Conservation (phyloP, 108 stramenopile species). For the Skeletonema potamos region DNA sequence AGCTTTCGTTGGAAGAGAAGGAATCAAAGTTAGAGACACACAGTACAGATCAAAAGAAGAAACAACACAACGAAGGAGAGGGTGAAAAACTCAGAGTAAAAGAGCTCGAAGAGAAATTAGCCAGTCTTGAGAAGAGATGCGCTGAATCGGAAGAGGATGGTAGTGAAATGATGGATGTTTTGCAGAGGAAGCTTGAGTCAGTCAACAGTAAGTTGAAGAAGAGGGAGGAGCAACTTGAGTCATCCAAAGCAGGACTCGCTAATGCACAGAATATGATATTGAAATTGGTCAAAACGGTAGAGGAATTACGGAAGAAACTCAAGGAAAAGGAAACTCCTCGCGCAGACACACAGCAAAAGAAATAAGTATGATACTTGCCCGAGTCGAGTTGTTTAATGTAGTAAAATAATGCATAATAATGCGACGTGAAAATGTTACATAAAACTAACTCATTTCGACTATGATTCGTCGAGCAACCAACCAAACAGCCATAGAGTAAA, state of each 20-base stretch:
- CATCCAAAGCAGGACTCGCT: conserved; percentile 31
- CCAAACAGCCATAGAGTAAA: conserved; percentile 71
- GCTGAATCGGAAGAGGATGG: background rate
- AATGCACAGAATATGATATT: conserved; percentile 49
- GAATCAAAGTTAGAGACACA: conserved; percentile 14
- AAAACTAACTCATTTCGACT: conserved; percentile 60
- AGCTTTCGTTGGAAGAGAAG: conserved; percentile 6
- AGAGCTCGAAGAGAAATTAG: background rate
- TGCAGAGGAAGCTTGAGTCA: conserved; percentile 3
- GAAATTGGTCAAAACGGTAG: conserved; percentile 34
- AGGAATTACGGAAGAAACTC: conserved; percentile 18
- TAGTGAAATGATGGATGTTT: background rate
- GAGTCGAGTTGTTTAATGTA: background rate
- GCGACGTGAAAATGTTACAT: conserved; percentile 16
- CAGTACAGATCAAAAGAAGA: background rate
- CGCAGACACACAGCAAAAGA: background rate
- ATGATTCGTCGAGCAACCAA: conserved; percentile 59
- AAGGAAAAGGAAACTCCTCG: conserved; percentile 8
- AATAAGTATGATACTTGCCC: background rate
- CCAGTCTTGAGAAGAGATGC: background rate
- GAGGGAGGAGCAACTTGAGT: conserved; percentile 30
- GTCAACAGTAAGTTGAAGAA: conserved; percentile 27
- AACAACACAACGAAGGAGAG: background rate
- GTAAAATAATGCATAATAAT: background rate
- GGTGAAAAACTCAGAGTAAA: background rate